These are phyloP conservation scores for Neonectria neomacrospora DNA, from an alignment of 2,329 filamentous ascomycete genomes.

Conservation along the genomic window DNA sequence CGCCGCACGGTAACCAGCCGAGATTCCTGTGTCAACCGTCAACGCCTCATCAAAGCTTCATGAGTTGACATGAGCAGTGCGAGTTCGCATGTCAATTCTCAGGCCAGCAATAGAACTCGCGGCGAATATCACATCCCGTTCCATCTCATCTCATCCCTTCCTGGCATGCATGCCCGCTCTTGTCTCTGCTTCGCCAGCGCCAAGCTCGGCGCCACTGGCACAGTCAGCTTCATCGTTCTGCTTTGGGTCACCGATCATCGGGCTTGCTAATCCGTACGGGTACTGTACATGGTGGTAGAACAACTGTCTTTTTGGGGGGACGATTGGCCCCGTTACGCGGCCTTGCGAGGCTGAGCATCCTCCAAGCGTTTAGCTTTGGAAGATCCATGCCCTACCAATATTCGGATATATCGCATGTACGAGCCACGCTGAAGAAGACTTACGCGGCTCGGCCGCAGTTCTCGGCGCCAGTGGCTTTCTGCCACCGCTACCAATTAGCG, in stretches of 20 bases:
- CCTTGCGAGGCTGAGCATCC: constrained; percentile 40
- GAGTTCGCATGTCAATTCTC: not conserved
- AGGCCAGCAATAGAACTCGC: too few species aligned
- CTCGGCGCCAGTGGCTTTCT: not conserved
- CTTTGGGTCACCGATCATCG: not conserved
- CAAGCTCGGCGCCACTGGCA: constrained; percentile 4
- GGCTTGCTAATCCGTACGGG: not conserved
- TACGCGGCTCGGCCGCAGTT: not conserved
- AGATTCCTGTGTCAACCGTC: constrained; percentile 10
- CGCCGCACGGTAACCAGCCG: constrained; percentile 11
- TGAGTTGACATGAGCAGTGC: not conserved
- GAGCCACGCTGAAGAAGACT: not conserved
- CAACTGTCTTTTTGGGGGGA: not conserved
- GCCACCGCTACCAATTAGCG: constrained; percentile 27
- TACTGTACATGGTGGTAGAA: too few species aligned
- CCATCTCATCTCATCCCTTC: not conserved
- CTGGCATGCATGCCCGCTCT: not conserved
- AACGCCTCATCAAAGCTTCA: not conserved
- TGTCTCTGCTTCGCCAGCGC: not conserved
- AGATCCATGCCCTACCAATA: not conserved
- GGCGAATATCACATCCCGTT: too few species aligned
- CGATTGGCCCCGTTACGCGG: constrained; percentile 26
- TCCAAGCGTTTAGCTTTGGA: constrained; percentile 13
- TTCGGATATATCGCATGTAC: not conserved
- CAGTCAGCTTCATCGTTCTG: constrained; percentile 16